Conservation (phyloP, 176 grass and related monocot species). For the Typha latifolia region DNA sequence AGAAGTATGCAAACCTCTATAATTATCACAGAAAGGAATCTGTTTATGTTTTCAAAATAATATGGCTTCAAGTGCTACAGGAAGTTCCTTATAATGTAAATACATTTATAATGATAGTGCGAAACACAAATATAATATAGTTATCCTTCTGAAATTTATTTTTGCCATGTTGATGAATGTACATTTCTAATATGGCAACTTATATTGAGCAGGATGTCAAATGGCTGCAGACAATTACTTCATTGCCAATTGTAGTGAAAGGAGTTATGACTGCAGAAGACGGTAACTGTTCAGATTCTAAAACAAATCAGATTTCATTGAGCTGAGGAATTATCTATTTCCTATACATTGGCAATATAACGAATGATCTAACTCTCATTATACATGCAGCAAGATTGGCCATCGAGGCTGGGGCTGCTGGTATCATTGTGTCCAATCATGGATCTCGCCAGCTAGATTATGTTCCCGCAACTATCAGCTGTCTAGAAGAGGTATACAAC, state of each 20-base stretch:
- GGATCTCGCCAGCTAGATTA: conserved; percentile 91
- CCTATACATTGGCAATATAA: not conserved
- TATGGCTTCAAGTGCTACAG: no score
- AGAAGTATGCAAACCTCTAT: no score
- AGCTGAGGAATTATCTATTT: not conserved
- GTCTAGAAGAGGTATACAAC: conserved; percentile 71
- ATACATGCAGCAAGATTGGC: conserved; percentile 57
- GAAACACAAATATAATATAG: no score
- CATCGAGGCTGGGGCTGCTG: conserved; percentile 50
- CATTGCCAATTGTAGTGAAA: conserved; percentile 81
- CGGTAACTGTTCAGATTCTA: conserved; percentile 33
- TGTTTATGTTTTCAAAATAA: no score
- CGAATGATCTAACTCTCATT: not conserved
- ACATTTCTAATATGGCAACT: no score
- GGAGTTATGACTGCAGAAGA: conserved; percentile 89
- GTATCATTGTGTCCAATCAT: conserved; percentile 92
- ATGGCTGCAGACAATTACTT: conserved; percentile 78
- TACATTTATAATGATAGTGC: no score
- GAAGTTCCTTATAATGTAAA: no score
- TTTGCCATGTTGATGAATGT: no score
- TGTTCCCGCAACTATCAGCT: conserved; percentile 83
- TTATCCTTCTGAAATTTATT: no score
- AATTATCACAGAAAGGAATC: no score
- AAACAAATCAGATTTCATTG: not conserved
- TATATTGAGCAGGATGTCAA: conserved; percentile 52